Conservation (phyloP, 108 stramenopile genomes). For the Pseudonitzschia delicatissima region DNA sequence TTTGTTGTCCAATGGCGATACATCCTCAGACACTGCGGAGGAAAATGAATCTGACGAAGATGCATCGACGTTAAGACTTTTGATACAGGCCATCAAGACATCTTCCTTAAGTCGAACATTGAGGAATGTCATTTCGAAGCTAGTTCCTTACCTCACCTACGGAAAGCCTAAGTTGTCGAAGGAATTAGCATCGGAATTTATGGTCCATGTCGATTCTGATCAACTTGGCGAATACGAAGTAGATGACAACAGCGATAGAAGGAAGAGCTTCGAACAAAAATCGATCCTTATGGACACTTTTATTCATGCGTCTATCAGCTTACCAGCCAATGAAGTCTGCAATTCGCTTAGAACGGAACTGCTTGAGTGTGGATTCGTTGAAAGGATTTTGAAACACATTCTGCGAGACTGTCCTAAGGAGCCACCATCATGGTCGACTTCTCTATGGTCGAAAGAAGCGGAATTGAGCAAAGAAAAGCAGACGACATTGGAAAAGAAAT, state of each 20-base stretch:
- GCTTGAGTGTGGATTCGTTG: constrained; percentile 64
- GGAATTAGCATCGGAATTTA: constrained; percentile 65
- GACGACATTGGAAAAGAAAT: constrained; percentile 25
- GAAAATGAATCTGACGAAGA: constrained; percentile 38
- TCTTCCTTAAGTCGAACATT: constrained; percentile 65
- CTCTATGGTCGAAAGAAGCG: constrained; percentile 51
- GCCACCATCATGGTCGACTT: constrained; percentile 79
- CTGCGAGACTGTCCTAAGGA: constrained; percentile 47
- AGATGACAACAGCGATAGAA: not conserved
- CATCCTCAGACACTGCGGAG: constrained; percentile 21
- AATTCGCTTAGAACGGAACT: constrained; percentile 63
- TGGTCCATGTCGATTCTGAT: constrained; percentile 54
- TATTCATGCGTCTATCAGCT: constrained; percentile 68
- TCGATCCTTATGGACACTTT: constrained; percentile 71
- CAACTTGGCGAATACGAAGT: constrained; percentile 23
- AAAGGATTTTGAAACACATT: constrained; percentile 45
- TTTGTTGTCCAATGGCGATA: constrained; percentile 30
- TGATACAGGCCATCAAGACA: constrained; percentile 65
- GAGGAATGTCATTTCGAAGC: constrained; percentile 78
- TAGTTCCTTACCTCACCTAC: constrained; percentile 83
- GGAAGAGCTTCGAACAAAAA: constrained; percentile 8
- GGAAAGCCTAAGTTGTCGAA: constrained; percentile 61
- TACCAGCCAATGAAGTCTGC: constrained; percentile 75
- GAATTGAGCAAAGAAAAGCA: constrained; percentile 10
- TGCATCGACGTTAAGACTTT: constrained; percentile 59